These are phyloP conservation scores for Tolypocladium amazonense DNA, from an alignment of 2,329 filamentous ascomycete genomes.

Conservation along the genomic window DNA sequence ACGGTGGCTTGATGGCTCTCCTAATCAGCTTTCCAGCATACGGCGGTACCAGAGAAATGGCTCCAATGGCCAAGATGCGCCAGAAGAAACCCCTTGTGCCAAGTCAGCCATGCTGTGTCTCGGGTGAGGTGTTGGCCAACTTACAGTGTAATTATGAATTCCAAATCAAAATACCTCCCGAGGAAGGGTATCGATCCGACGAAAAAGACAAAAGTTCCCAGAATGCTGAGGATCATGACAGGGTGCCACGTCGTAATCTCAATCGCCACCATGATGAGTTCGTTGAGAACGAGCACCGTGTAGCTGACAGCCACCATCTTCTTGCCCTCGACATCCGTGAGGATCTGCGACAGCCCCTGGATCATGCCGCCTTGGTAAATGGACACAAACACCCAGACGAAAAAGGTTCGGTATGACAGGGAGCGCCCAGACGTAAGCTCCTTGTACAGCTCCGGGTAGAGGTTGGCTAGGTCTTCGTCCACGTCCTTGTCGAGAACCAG, in stretches of 20 bases:
- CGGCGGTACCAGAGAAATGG: constrained; percentile 74
- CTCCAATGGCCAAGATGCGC: constrained; percentile 71
- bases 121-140: constrained; percentile 13
- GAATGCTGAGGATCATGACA: constrained; percentile 74
- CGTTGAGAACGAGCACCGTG: constrained; percentile 84
- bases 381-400: constrained; percentile 90
- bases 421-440: constrained; percentile 85
- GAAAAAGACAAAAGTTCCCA: constrained; percentile 76
- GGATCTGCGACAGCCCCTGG: constrained; percentile 82
- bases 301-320: constrained; percentile 86
- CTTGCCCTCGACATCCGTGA: constrained; percentile 64
- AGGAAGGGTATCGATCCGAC: constrained; percentile 77
- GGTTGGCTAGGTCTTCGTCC: constrained; percentile 82
- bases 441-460: constrained; percentile 96
- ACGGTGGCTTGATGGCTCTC: constrained; percentile 79
- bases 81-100: constrained; percentile 66
- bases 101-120: neutral
- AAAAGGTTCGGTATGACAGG: constrained; percentile 87
- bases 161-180: constrained; percentile 79
- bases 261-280: constrained; percentile 93
- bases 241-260: constrained; percentile 97
- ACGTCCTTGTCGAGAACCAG: constrained; percentile 93
- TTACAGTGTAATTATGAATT: constrained; percentile 61
- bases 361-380: constrained; percentile 95
- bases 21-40: constrained; percentile 80